These are phyloP conservation scores for Hemisphaericaspora nanyangensis DNA, from an alignment of 805 yeast species.

Conservation along the genomic window DNA sequence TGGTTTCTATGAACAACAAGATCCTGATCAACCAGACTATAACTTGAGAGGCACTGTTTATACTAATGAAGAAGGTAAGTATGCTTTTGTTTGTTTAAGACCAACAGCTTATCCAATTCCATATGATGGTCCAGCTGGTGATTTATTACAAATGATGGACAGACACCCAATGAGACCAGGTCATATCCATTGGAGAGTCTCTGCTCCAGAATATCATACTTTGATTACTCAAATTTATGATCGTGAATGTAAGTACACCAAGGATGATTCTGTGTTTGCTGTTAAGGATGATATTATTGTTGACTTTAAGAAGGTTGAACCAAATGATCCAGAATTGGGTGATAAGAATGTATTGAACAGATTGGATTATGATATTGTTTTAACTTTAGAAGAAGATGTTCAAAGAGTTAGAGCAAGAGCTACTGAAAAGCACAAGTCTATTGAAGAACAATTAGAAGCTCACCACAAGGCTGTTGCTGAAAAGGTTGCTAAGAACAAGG, in stretches of 20 bases:
- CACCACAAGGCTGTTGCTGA: conserved; percentile 6
- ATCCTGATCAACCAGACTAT: conserved; percentile 31
- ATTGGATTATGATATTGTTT: conserved; percentile 15
- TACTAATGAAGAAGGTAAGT: conserved; percentile 17
- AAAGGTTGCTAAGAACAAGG: conserved; percentile 2
- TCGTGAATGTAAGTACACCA: conserved; percentile 12
- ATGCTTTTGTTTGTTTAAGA: conserved; percentile 21
- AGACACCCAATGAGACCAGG: conserved; percentile 36
- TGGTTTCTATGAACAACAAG: conserved; percentile 34
- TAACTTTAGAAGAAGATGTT: conserved; percentile 15
- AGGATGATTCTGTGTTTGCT: conserved; percentile 33
- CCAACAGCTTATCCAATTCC: conserved; percentile 37
- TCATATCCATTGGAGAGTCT: conserved; percentile 14
- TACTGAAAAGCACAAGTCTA: conserved; percentile 3
- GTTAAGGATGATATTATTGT: conserved; percentile 28
- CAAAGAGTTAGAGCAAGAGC: conserved; percentile 13
- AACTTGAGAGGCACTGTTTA: conserved; percentile 28
- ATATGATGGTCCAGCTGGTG: conserved; percentile 37
- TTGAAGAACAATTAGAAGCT: conserved; percentile 6
- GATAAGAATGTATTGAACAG: conserved; percentile 13
- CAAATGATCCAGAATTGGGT: conserved; percentile 11
- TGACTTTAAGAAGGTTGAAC: conserved; percentile 11
- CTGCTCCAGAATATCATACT: conserved; percentile 23
- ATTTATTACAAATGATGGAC: conserved; percentile 24
- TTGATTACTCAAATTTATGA: conserved; percentile 31